Conservation (phyloP, 208 protist species). For the Leishmania turanica region DNA sequence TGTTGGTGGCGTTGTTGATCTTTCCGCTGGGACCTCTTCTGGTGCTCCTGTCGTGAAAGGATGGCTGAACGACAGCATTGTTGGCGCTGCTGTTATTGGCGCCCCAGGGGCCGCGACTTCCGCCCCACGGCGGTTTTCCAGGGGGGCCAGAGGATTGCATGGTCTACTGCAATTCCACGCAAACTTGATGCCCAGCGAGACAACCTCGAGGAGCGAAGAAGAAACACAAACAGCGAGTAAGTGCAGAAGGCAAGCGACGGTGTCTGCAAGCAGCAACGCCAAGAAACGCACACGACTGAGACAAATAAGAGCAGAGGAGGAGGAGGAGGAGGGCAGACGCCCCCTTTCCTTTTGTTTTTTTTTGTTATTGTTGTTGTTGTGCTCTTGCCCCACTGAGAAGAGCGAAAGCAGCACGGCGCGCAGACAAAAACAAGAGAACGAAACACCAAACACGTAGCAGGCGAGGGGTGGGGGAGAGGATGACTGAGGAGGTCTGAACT, state of each 20-base stretch:
- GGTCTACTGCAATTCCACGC: background rate
- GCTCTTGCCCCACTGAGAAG: background rate
- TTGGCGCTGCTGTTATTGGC: background rate
- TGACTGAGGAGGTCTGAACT: background rate
- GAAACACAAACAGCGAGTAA: background rate
- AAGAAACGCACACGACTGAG: background rate
- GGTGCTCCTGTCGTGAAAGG: background rate
- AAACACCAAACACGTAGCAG: background rate
- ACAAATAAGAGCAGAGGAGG: background rate
- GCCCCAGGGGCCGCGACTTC: conserved; percentile 2
- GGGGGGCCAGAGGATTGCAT: conserved; percentile 13
- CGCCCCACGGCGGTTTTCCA: conserved; percentile 1
- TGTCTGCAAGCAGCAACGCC: background rate
- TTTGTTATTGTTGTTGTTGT: too few species aligned
- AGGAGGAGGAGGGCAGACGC: background rate
- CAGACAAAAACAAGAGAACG: background rate
- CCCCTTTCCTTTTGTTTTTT: background rate
- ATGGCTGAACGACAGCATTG: conserved; percentile 4
- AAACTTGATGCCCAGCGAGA: background rate
- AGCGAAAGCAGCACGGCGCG: background rate
- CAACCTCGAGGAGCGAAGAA: background rate
- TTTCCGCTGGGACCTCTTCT: conserved; percentile 14
- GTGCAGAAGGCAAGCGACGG: background rate
- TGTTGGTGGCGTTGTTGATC: background rate
- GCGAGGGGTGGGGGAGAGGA: background rate